Evolutionary conservation across 2,329 filamentous ascomycete genomes (phyloP).

Genomic region (Plenodomus lindquistii): DNA sequence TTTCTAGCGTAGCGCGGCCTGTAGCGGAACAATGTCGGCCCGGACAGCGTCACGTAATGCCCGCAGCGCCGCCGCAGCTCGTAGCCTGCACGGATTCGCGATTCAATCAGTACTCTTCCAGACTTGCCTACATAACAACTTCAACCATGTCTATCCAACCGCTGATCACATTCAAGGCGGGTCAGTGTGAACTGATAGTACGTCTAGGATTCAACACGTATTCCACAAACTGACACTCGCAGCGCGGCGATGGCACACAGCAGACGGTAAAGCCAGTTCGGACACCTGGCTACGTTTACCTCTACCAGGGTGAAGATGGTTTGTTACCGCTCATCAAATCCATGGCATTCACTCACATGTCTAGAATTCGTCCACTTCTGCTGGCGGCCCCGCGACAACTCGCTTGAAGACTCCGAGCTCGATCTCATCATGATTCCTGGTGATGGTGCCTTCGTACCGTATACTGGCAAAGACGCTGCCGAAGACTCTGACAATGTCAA

Average conservation of each 20-base stretch:
- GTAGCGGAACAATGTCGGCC: conserved; percentile 10
- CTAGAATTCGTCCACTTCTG: conserved; percentile 91
- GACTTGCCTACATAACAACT: conserved; percentile 1
- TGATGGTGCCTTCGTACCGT: conserved; percentile 85
- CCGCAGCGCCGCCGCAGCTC: conserved; percentile 11
- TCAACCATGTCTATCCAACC: conserved; percentile 75
- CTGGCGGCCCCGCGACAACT: conserved; percentile 81
- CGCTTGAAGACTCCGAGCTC: conserved; percentile 74
- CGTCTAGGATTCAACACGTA: conserved; percentile 32
- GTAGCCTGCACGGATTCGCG: conserved; percentile 3
- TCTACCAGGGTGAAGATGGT: conserved; percentile 86
- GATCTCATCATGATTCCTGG: conserved; percentile 93
- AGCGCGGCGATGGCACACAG: conserved; percentile 30
- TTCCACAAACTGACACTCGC: conserved; percentile 19
- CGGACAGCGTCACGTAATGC: conserved; percentile 6
- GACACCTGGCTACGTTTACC: conserved; percentile 84
- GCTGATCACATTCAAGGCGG: conserved; percentile 95
- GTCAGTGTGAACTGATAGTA: conserved; percentile 83
- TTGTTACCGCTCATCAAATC: conserved; percentile 17
- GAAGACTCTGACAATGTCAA: conserved; percentile 63
- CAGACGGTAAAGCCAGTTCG: conserved; percentile 71
- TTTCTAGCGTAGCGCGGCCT: neutral
- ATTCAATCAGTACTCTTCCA: conserved; percentile 8
- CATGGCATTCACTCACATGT: conserved; percentile 14
- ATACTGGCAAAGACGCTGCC: conserved; percentile 59